These are phyloP conservation scores for Lachnellula cervina DNA, from an alignment of 2,329 filamentous ascomycete species.

Conservation along the genomic window DNA sequence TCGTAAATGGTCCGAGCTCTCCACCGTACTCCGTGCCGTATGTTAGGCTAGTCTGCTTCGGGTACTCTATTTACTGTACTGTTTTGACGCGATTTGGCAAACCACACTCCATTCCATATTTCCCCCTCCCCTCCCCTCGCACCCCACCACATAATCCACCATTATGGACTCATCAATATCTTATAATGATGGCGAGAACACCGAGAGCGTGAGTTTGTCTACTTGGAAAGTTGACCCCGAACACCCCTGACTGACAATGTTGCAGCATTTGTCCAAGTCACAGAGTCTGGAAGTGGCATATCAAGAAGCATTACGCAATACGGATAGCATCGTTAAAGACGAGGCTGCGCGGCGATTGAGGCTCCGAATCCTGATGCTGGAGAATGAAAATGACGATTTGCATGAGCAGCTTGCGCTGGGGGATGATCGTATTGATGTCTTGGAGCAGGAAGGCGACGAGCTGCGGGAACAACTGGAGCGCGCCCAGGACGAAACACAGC, in stretches of 20 bases:
- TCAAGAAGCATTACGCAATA: slow-evolving; percentile 57
- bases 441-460: slow-evolving; percentile 47
- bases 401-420: slow-evolving; percentile 57
- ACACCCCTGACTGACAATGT: slow-evolving; percentile 9
- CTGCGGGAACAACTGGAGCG: slow-evolving; percentile 43
- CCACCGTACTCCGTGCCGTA: not conserved
- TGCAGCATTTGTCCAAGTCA: slow-evolving; percentile 28
- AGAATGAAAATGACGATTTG: slow-evolving; percentile 68
- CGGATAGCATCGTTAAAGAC: slow-evolving; percentile 65
- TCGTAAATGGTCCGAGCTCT: not conserved
- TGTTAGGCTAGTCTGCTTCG: not conserved
- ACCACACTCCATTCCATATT: not conserved
- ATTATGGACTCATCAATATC: slow-evolving; percentile 28
- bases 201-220: slow-evolving; percentile 22
- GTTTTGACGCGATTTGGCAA: not conserved
- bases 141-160: not conserved
- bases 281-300: slow-evolving; percentile 62
- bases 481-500: slow-evolving; percentile 36
- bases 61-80: slow-evolving; percentile 4
- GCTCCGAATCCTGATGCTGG: slow-evolving; percentile 64
- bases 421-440: slow-evolving; percentile 53
- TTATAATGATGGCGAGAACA: slow-evolving; percentile 25
- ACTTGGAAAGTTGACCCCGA: not conserved
- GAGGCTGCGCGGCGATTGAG: slow-evolving; percentile 69
- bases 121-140: not conserved